Evolutionary conservation across 2,329 filamentous ascomycete genomes (phyloP).

Genomic region (Fusarium scirpi): DNA sequence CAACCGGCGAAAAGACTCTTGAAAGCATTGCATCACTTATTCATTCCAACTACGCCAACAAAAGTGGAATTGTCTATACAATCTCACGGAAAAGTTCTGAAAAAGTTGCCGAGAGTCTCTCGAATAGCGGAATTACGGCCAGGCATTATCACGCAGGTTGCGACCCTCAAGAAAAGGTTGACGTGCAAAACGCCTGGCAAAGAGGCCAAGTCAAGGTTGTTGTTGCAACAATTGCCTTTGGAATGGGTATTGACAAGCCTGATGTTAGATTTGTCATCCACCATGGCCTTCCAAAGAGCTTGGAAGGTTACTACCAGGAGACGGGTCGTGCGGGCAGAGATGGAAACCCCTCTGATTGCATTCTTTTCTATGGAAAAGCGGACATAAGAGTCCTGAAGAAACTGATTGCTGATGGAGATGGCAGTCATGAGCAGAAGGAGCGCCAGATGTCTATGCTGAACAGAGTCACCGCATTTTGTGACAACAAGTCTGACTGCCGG

Average conservation of each 20-base stretch:
- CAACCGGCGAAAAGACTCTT: conserved; percentile 62
- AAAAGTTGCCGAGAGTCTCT: conserved; percentile 77
- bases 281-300: conserved; percentile 89
- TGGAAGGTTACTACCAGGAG: conserved; percentile 99
- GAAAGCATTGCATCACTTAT: conserved; percentile 74
- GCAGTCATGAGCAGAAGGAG: conserved; percentile 81
- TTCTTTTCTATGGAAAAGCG: conserved; percentile 85
- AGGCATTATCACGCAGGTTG: conserved; percentile 90
- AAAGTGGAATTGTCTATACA: conserved; percentile 94
- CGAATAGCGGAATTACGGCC: conserved; percentile 75
- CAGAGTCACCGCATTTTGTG: conserved; percentile 86
- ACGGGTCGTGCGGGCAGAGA: conserved; percentile 95
- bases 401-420: conserved; percentile 87
- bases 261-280: conserved; percentile 98
- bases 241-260: conserved; percentile 99
- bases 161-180: conserved; percentile 72
- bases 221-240: conserved; percentile 97
- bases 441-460: conserved; percentile 87
- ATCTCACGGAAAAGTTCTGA: conserved; percentile 88
- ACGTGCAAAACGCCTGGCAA: conserved; percentile 87
- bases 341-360: conserved; percentile 87
- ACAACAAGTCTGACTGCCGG: conserved; percentile 89
- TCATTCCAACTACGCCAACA: conserved; percentile 72
- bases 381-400: conserved; percentile 80
- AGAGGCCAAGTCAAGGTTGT: conserved; percentile 83